phyloP scores from a whole-genome alignment of 2,329 filamentous ascomycete genomes.

The Phialophora tarda region DNA sequence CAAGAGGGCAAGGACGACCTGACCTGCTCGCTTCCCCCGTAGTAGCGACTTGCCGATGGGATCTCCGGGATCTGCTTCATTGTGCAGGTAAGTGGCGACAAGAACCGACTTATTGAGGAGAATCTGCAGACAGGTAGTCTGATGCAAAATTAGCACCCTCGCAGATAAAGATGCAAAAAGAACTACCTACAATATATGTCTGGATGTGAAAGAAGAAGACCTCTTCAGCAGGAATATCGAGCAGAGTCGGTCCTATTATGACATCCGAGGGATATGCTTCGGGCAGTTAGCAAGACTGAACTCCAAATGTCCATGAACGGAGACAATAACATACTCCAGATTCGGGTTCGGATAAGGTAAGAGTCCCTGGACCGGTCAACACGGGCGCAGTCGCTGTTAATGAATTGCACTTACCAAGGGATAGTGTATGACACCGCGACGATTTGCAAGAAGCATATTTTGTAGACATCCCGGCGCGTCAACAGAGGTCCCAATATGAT shows the following conservation, averaged over 20 bases:
- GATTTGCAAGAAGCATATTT: slow-evolving; percentile 64
- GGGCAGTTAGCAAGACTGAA: slow-evolving; percentile 22
- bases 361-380: slow-evolving; percentile 57
- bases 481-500: slow-evolving; percentile 66
- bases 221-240: slow-evolving; percentile 72
- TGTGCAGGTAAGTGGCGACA: slow-evolving; percentile 59
- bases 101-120: slow-evolving; percentile 68
- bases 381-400: not conserved
- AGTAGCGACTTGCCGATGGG: slow-evolving; percentile 45
- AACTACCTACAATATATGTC: slow-evolving; percentile 63
- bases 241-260: slow-evolving; percentile 66
- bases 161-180: not conserved
- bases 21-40: slow-evolving; percentile 56
- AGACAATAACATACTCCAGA: slow-evolving; percentile 61
- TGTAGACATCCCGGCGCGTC: slow-evolving; percentile 67
- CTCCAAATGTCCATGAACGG: not conserved
- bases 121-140: slow-evolving; percentile 69
- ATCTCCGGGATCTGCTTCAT: slow-evolving; percentile 43
- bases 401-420: slow-evolving; percentile 60
- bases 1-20: slow-evolving; percentile 52
- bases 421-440: slow-evolving; percentile 71
- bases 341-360: slow-evolving; percentile 69
- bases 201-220: slow-evolving; percentile 79
- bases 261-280: slow-evolving; percentile 68
- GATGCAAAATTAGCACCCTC: slow-evolving; percentile 7